A percentile compares a stretch with the other conserved stretches of the same genome.
phyloP scores from a whole-genome alignment of 768 basidiomycete genomes.

The Hygrophoropsis aurantiaca region DNA sequence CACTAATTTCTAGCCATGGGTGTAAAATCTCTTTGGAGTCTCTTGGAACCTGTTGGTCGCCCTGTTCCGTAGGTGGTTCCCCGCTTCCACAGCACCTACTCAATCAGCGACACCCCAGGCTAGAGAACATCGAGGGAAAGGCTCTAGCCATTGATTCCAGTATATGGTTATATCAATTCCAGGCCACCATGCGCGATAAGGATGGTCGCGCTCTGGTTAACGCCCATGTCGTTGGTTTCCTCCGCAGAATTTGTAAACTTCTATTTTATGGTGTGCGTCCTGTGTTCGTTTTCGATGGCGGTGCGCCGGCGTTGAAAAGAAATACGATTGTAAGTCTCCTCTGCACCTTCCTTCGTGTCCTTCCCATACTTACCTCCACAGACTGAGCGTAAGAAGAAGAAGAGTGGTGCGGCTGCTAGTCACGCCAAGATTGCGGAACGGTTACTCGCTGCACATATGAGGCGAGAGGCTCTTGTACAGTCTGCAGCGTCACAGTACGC shows the following conservation, averaged over 20 bases:
- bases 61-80: conserved; percentile 74
- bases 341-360: neutral
- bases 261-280: conserved; percentile 98
- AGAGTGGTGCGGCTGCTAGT: conserved; percentile 83
- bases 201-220: conserved; percentile 89
- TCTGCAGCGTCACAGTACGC: conserved; percentile 45
- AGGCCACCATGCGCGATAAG: conserved; percentile 98
- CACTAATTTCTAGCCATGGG: too few species aligned
- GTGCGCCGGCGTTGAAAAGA: conserved; percentile 87
- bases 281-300: conserved; percentile 98
- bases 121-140: conserved; percentile 96
- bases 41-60: conserved; percentile 89
- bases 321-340: conserved; percentile 72
- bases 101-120: conserved; percentile 42
- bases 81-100: conserved; percentile 1
- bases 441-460: conserved; percentile 89
- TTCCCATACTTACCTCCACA: conserved; percentile 29
- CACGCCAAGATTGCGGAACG: conserved; percentile 88
- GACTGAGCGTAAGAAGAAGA: conserved; percentile 89
- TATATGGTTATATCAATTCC: conserved; percentile 99
- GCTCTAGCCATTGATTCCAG: conserved; percentile 96
- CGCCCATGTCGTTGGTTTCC: conserved; percentile 90
- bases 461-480: conserved; percentile 81
- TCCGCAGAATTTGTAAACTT: conserved; percentile 89
- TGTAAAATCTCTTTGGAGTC: conserved; percentile 94